Conservation (phyloP, 2,329 filamentous ascomycete species). For the Fusarium siculi region DNA sequence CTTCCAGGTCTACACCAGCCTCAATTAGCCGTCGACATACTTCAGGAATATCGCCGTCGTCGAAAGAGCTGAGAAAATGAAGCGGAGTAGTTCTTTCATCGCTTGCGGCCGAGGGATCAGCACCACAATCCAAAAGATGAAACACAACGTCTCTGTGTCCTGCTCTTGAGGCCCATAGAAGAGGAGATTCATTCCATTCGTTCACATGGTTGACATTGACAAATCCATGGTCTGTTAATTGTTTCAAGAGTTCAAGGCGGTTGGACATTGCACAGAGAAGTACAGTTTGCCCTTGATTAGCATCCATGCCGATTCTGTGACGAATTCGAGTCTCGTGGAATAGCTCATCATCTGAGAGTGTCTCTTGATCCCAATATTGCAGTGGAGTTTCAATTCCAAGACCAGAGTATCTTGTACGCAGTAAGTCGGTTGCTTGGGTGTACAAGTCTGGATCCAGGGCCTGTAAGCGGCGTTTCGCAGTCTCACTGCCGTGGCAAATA, state of each 20-base stretch:
- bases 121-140: background rate
- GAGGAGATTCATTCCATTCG: background rate
- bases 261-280: background rate
- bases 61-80: background rate
- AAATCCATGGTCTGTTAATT: accelerated
- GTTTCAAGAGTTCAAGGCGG: background rate
- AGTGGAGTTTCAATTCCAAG: accelerated
- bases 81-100: background rate
- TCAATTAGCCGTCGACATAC: background rate
- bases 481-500: background rate
- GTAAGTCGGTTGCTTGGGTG: accelerated
- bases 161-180: background rate
- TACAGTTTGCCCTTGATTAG: background rate
- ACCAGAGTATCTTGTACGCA: background rate
- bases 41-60: accelerated
- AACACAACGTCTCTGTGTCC: background rate
- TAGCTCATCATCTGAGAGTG: accelerated
- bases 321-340: background rate
- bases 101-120: background rate
- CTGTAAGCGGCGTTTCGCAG: background rate
- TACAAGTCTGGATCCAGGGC: background rate
- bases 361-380: background rate
- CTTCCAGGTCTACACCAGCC: background rate
- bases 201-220: background rate
- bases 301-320: background rate